These are phyloP conservation scores for Xylaria sp. DNA, from an alignment of 2,329 filamentous ascomycete genomes.

Conservation along the genomic window DNA sequence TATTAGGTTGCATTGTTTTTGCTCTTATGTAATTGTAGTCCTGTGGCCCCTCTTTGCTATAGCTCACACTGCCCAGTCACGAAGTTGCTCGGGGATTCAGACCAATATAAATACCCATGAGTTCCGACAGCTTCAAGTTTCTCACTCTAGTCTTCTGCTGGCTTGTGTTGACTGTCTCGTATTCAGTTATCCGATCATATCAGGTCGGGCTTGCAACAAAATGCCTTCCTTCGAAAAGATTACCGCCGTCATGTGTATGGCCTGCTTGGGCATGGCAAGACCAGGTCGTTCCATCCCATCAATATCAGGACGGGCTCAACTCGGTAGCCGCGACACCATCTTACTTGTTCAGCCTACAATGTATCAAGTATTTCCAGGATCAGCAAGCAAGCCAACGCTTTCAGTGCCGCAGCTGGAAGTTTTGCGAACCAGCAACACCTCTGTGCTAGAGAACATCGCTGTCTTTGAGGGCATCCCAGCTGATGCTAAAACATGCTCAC, in stretches of 20 bases:
- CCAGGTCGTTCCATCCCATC: not conserved
- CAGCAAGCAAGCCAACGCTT: constrained; percentile 26
- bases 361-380: constrained; percentile 42
- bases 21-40: not conserved
- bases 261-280: constrained; percentile 12
- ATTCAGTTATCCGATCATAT: not conserved
- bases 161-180: not conserved
- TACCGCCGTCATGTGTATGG: constrained; percentile 4
- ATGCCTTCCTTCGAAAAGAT: constrained; percentile 26
- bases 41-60: not conserved
- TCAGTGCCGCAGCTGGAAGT: constrained; percentile 36
- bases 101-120: constrained; percentile 30
- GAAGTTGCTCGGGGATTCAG: not conserved
- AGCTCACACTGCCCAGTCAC: not conserved
- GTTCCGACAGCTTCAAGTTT: not conserved
- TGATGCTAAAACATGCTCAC: constrained; percentile 44
- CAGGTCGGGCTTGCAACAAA: not conserved
- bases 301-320: not conserved
- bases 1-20: not conserved
- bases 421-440: constrained; percentile 26
- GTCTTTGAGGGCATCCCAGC: constrained; percentile 51
- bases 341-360: constrained; percentile 40
- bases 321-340: not conserved
- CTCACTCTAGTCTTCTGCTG: not conserved
- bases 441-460: constrained; percentile 48